A percentile compares a stretch with the other conserved stretches of the same genome.
These are phyloP conservation scores for Debaryomycetaceae sp. DNA, from an alignment of 1,139 yeast species.

Conservation along the genomic window DNA sequence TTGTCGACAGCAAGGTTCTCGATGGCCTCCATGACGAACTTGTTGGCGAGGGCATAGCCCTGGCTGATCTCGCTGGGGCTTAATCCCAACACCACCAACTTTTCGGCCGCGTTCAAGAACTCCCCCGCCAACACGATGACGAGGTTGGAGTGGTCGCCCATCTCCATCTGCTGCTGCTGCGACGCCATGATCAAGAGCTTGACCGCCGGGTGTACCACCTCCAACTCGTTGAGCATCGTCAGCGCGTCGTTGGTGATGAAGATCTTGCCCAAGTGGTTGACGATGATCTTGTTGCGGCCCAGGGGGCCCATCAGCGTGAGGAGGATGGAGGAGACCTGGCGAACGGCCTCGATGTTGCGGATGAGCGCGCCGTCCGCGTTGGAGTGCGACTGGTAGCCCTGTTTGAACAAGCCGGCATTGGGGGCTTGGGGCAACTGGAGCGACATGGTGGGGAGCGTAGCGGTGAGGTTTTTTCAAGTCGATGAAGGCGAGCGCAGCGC, in stretches of 20 bases:
- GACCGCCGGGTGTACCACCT: constrained; percentile 96
- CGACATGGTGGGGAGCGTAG: constrained; percentile 57
- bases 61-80: constrained; percentile 87
- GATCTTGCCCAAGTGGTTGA: constrained; percentile 73
- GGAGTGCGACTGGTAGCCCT: constrained; percentile 87
- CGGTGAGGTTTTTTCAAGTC: no score
- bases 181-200: constrained; percentile 94
- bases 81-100: constrained; percentile 76
- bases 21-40: constrained; percentile 64
- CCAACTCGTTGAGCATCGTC: constrained; percentile 88
- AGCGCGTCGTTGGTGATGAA: constrained; percentile 96
- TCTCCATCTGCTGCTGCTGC: constrained; percentile 90
- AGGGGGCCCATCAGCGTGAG: constrained; percentile 96
- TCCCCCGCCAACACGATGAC: constrained; percentile 80
- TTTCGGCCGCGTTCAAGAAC: constrained; percentile 76
- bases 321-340: constrained; percentile 88
- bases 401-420: constrained; percentile 88
- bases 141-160: constrained; percentile 49
- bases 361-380: constrained; percentile 93
- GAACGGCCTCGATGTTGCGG: constrained; percentile 88
- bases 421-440: constrained; percentile 91
- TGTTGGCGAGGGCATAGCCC: constrained; percentile 82
- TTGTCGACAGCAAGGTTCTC: constrained; percentile 62
- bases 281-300: constrained; percentile 94
- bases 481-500: no score